Evolutionary conservation across 495 filamentous ascomycete species (phyloP).

Genomic region (Pyronema omphalodes): DNA sequence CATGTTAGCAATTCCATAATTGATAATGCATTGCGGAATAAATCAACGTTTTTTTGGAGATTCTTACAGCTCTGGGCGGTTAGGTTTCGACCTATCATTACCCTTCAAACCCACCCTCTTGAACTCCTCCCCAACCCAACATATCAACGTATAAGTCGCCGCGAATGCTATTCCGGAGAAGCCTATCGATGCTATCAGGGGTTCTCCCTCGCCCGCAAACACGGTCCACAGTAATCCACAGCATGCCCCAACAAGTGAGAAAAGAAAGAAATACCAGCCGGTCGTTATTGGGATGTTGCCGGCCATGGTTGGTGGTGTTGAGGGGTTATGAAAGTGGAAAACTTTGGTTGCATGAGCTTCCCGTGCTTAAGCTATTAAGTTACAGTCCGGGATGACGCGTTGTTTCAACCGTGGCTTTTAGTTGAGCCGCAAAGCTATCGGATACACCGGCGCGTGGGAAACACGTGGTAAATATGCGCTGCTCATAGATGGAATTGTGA

Average conservation of each 20-base stretch:
- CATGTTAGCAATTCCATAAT: conserved; percentile 5
- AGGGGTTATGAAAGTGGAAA: neutral
- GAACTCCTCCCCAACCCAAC: conserved; percentile 87
- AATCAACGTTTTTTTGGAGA: neutral
- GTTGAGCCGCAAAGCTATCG: conserved; percentile 1
- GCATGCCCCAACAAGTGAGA: conserved; percentile 49
- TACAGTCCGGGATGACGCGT: conserved; percentile 1
- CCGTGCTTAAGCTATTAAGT: neutral
- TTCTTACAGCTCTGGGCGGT: conserved; percentile 52
- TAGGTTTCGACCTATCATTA: conserved; percentile 67
- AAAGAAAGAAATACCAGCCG: conserved; percentile 32
- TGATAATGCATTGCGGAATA: neutral
- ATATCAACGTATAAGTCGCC: conserved; percentile 60
- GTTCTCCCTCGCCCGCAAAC: conserved; percentile 69
- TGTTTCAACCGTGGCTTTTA: neutral
- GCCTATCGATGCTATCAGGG: conserved; percentile 70
- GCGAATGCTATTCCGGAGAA: conserved; percentile 72
- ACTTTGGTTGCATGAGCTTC: neutral
- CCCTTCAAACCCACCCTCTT: conserved; percentile 80
- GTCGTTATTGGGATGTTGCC: conserved; percentile 12
- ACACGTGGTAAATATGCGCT: too few relatives aligned
- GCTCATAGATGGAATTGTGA: too few relatives aligned
- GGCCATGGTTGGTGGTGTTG: neutral
- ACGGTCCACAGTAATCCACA: conserved; percentile 61
- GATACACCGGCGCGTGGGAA: too few relatives aligned